phyloP scores from a whole-genome alignment of 495 filamentous ascomycete species.

The Aspergillus coremiiformis region DNA sequence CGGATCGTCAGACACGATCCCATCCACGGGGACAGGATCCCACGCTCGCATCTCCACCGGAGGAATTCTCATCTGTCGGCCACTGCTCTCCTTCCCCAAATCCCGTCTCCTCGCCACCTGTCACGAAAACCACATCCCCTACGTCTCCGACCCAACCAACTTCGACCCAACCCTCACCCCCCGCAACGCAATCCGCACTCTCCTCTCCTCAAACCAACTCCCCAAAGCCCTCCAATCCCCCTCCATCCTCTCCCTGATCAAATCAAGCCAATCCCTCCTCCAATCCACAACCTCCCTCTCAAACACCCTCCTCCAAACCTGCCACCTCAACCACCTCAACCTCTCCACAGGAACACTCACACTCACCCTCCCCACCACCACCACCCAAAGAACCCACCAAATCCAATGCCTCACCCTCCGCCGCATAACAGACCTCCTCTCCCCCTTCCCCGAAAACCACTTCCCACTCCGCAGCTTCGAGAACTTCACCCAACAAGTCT shows the following conservation, averaged over 20 bases:
- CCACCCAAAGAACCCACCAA: constrained; percentile 12
- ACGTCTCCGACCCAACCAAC: constrained; percentile 87
- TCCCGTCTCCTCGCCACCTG: constrained; percentile 66
- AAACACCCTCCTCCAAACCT: constrained; percentile 27
- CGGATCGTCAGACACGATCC: constrained; percentile 33
- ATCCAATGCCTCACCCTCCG: constrained; percentile 32
- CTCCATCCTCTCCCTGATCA: constrained; percentile 51
- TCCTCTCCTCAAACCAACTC: constrained; percentile 50
- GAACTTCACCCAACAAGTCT: constrained; percentile 21
- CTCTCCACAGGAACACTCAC: constrained; percentile 31
- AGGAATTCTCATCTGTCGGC: constrained; percentile 65
- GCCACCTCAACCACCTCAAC: constrained; percentile 34
- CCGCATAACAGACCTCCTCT: constrained; percentile 37
- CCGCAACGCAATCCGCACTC: constrained; percentile 70
- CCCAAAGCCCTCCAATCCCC: constrained; percentile 62
- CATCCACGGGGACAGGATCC: background rate
- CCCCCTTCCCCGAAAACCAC: constrained; percentile 34
- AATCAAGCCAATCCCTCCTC: constrained; percentile 27
- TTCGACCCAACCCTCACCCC: constrained; percentile 64
- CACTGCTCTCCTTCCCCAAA: constrained; percentile 69
- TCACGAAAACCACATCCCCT: constrained; percentile 51
- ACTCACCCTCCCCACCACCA: constrained; percentile 26
- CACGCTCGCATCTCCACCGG: constrained; percentile 54
- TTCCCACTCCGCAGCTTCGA: constrained; percentile 31
- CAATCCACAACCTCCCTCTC: constrained; percentile 25